Conservation (phyloP, 2,329 filamentous ascomycete genomes). For the Fusarium cicatricum region DNA sequence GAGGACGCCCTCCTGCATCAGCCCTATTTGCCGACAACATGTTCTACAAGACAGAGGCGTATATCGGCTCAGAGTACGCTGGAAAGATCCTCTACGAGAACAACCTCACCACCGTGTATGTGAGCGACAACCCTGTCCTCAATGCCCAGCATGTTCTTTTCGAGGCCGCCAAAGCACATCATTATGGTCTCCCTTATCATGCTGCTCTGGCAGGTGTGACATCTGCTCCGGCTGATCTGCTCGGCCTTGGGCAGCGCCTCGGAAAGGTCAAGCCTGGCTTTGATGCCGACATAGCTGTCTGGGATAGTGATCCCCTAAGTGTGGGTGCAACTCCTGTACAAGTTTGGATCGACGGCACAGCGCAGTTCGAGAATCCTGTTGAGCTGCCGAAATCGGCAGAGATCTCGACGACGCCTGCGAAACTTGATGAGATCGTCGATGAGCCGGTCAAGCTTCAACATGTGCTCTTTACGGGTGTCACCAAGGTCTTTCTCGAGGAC, state of each 20-base stretch:
- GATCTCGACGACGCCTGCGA: conserved; percentile 49
- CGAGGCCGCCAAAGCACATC: conserved; percentile 67
- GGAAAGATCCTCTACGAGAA: conserved; percentile 72
- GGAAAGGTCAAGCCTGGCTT: conserved; percentile 69
- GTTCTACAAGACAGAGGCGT: conserved; percentile 75
- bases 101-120: conserved; percentile 71
- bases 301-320: conserved; percentile 69
- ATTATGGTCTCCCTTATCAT: conserved; percentile 68
- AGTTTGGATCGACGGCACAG: conserved; percentile 69
- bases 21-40: conserved; percentile 77
- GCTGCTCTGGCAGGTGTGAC: conserved; percentile 67
- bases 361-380: conserved; percentile 62
- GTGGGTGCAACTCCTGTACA: conserved; percentile 67
- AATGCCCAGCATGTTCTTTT: conserved; percentile 76
- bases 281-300: conserved; percentile 68
- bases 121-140: conserved; percentile 75
- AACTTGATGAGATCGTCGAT: conserved; percentile 52
- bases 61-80: conserved; percentile 70
- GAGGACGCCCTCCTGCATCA: conserved; percentile 61
- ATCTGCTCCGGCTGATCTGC: conserved; percentile 63
- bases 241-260: conserved; percentile 65
- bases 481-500: conserved; percentile 58
- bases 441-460: conserved; percentile 50
- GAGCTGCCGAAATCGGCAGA: conserved; percentile 60
- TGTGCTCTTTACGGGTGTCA: conserved; percentile 65